Base-by-base conservation (phyloP, 2,329 filamentous ascomycete species). In the Penicillium sp. region DNA sequence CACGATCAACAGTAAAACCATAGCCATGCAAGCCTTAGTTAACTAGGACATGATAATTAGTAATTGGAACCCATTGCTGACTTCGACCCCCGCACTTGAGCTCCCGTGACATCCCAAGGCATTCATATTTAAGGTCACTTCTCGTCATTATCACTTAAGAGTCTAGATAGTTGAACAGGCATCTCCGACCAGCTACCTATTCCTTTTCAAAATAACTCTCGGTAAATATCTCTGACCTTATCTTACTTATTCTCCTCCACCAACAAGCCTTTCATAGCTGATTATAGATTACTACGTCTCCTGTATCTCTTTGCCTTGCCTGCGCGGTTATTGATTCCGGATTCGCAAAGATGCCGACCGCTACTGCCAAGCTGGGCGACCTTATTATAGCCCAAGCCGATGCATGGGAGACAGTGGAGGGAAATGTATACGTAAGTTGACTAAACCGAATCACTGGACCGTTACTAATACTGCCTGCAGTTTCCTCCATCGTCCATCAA, bases 371-470 rank as follows among this genome's bases (percentile, higher is more conserved):
- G 26, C 68, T 84, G 49, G 78, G 81, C 64, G 81, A 79, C 60
- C 76, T 74, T 50, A 65, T 79, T 35, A 68, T 87, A 52, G 84
- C 84, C 57, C 77, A 81, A 63, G 70, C 80, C 0, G 76, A 81
- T 44, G 73, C 71, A 16, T 84, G 79, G 72, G 80, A 84, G 63
- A 76, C 80, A 27, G 82, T 86, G 33, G 84, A 87, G 62, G 83
- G 83, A 26, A 85, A 85, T 69, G 77, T 85, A 58, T 86, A 86
- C 67, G 77, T 79, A 62, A 19, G 65, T 56, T 19, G 14, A 52
- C 4, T 22, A 16, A 13, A 11, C 6, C 13, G 13, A 22, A 5
- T 2, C 16, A 16, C 2, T 8, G 31, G 24, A 8, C 33, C 2
- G 21, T 10, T 48, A 27, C 29, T 43, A 13, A 51, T 14, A 5